Evolutionary conservation across 2,329 filamentous ascomycete species (phyloP).

Genomic region (Fusarium incarnatum): DNA sequence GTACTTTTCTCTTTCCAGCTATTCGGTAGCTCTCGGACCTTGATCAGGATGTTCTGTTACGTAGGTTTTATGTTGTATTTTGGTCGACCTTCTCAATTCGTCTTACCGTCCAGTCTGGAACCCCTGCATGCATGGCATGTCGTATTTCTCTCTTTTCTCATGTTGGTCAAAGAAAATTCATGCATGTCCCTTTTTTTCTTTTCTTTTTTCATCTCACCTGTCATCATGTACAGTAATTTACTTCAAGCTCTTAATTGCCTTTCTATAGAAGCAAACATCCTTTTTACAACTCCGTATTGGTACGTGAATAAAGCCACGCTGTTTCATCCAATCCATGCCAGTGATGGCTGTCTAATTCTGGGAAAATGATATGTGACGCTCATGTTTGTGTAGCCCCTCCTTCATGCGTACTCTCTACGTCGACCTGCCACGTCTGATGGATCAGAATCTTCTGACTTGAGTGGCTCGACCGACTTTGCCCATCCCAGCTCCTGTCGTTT

Average conservation of each 20-base stretch:
- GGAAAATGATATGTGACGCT: not conserved
- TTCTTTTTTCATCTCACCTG: not conserved
- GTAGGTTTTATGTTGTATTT: not conserved
- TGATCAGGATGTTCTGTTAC: slow-evolving; percentile 12
- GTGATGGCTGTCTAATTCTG: too few relatives aligned
- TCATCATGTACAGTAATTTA: too few relatives aligned
- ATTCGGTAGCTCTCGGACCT: not conserved
- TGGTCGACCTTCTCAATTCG: slow-evolving; percentile 8
- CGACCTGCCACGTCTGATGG: slow-evolving; percentile 47
- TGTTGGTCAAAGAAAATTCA: slow-evolving; percentile 6
- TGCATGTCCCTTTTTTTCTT: not conserved
- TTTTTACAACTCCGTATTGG: not conserved
- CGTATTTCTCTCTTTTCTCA: slow-evolving; percentile 9
- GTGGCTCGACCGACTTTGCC: slow-evolving; percentile 41
- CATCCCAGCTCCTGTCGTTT: slow-evolving; percentile 26
- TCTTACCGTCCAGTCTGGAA: not conserved
- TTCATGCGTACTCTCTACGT: slow-evolving; percentile 39
- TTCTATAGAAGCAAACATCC: not conserved
- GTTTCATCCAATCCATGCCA: not conserved
- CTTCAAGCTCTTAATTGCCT: slow-evolving; percentile 5
- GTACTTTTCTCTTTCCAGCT: not conserved
- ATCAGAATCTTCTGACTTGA: slow-evolving; percentile 48
- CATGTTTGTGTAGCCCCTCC: not conserved
- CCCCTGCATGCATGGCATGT: not conserved
- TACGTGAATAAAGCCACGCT: not conserved